These are phyloP conservation scores for Coniferiporia sulphurascens DNA, from an alignment of 1,284 basidiomycete genomes.

Conservation along the genomic window DNA sequence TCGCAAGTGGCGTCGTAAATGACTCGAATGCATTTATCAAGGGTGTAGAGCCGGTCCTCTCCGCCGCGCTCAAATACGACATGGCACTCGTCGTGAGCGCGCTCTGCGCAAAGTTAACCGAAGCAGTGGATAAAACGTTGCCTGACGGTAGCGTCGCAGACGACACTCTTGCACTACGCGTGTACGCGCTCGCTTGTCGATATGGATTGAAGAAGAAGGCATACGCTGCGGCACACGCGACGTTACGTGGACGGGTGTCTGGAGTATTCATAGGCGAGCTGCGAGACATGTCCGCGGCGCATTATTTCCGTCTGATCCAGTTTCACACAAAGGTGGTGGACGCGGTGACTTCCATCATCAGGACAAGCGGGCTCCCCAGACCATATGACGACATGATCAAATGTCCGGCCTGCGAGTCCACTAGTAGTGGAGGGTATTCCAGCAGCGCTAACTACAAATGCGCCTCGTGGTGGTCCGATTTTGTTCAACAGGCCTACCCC, in stretches of 20 bases:
- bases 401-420: background rate
- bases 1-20: background rate
- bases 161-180: conserved; percentile 10
- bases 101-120: conserved; percentile 44
- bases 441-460: background rate
- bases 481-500: background rate
- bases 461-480: background rate
- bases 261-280: conserved; percentile 10
- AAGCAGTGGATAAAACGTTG: conserved; percentile 36
- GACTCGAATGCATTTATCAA: background rate
- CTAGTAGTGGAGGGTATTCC: background rate
- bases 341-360: background rate
- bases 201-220: conserved; percentile 7
- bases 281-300: conserved; percentile 8
- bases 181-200: conserved; percentile 4
- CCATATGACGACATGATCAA: background rate
- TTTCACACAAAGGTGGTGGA: background rate
- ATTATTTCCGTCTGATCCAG: conserved; percentile 11
- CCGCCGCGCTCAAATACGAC: conserved; percentile 34
- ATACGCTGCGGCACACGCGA: conserved; percentile 4
- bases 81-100: conserved; percentile 29
- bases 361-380: background rate
- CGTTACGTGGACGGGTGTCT: background rate
- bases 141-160: background rate
- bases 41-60: conserved; percentile 23